Conservation (phyloP, 2,329 filamentous ascomycete species). For the Aspergillus sp. region DNA sequence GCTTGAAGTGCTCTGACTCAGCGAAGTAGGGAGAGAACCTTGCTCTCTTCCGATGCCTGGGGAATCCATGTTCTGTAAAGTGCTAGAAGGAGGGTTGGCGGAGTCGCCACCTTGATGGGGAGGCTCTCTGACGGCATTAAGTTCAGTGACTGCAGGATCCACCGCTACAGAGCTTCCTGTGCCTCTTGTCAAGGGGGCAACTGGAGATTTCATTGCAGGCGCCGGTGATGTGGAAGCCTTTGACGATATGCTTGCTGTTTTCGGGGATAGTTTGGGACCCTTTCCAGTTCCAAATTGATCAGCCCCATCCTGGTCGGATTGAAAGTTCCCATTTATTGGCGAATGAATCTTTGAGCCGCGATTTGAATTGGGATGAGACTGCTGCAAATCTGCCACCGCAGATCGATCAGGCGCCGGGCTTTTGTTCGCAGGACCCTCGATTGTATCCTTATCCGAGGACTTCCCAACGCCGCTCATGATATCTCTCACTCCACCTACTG, state of each 20-base stretch:
- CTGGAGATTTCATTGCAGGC: conserved; percentile 29
- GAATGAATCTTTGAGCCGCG: conserved; percentile 31
- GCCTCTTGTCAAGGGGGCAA: conserved; percentile 27
- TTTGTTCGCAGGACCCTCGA: conserved; percentile 17
- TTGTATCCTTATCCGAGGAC: conserved; percentile 18
- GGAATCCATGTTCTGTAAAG: conserved; percentile 21
- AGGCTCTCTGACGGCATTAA: conserved; percentile 26
- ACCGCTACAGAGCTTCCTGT: conserved; percentile 24
- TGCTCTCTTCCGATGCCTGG: conserved; percentile 22
- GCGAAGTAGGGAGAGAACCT: conserved; percentile 15
- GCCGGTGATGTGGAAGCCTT: conserved; percentile 32
- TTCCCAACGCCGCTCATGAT: conserved; percentile 30
- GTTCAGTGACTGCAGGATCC: conserved; percentile 39
- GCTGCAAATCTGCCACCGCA: conserved; percentile 14
- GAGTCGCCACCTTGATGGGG: conserved; percentile 22
- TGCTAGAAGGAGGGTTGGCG: conserved; percentile 20
- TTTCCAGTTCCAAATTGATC: conserved; percentile 17
- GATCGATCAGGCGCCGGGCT: conserved; percentile 19
- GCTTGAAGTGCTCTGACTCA: conserved; percentile 23
- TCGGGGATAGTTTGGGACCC: conserved; percentile 32
- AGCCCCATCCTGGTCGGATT: conserved; percentile 18
- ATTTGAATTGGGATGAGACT: conserved; percentile 21
- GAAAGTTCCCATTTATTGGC: conserved; percentile 23
- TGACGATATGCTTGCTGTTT: conserved; percentile 33
- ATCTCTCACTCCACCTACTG: conserved; percentile 61